Evolutionary conservation across 495 filamentous ascomycete species (phyloP).

Genomic region (Lophiostoma macrostomum): DNA sequence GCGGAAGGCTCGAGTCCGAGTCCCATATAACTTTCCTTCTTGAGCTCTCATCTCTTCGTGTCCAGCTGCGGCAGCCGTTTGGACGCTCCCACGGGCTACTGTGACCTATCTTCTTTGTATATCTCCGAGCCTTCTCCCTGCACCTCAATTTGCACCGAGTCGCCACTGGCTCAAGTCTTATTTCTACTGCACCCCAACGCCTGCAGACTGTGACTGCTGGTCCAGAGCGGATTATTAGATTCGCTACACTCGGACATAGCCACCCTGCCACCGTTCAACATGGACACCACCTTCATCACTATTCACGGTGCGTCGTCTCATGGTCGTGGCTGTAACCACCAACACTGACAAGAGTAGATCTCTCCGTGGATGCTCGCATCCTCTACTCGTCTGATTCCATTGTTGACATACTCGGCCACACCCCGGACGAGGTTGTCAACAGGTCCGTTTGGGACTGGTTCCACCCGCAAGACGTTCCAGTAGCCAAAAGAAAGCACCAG

Average conservation of each 20-base stretch:
- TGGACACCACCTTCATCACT: conserved; percentile 89
- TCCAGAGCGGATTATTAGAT: conserved; percentile 35
- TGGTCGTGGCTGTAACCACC: not conserved
- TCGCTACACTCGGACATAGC: conserved; percentile 10
- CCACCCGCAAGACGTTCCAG: conserved; percentile 74
- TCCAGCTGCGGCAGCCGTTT: too few species aligned
- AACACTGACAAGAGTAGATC: conserved; percentile 51
- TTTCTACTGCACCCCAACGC: conserved; percentile 3
- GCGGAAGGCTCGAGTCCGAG: too few species aligned
- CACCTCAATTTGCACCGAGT: not conserved
- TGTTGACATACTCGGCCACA: conserved; percentile 75
- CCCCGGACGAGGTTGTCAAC: conserved; percentile 69
- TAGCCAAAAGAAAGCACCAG: conserved; percentile 69
- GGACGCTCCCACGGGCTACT: too few species aligned
- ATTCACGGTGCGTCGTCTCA: conserved; percentile 67
- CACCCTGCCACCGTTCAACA: not conserved
- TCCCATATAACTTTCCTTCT: too few species aligned
- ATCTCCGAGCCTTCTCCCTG: too few species aligned
- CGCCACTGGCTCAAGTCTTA: not conserved
- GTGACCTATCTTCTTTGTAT: too few species aligned
- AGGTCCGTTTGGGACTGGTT: conserved; percentile 85
- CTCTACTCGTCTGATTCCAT: conserved; percentile 83
- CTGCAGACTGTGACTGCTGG: conserved; percentile 24
- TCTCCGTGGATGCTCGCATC: conserved; percentile 72
- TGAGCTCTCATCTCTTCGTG: too few species aligned